These are phyloP conservation scores for Geum urbanum DNA, from an alignment of 306 rosid genomes.

Conservation along the genomic window DNA sequence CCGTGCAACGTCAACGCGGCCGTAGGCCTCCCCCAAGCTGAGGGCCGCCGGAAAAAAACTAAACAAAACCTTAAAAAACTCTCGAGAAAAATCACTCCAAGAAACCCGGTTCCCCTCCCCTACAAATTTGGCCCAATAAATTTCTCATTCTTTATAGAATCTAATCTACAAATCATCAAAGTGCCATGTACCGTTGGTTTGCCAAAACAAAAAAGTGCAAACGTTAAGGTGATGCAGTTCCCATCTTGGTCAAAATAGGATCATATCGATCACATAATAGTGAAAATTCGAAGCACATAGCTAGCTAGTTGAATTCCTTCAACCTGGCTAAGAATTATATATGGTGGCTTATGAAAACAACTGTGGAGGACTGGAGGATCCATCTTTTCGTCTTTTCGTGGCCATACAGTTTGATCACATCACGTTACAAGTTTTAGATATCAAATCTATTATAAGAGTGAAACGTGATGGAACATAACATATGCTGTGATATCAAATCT, in stretches of 20 bases:
- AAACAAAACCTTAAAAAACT: too few species aligned
- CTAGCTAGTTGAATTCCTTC: neutral
- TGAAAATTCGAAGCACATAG: neutral
- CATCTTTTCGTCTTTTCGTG: neutral
- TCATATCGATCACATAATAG: neutral
- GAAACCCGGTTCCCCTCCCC: too few species aligned
- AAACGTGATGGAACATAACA: slow-evolving; percentile 15
- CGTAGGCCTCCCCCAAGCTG: too few species aligned
- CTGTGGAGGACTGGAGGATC: neutral
- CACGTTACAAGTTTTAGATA: neutral
- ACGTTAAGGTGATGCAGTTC: neutral
- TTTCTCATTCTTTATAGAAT: too few species aligned
- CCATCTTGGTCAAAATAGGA: neutral
- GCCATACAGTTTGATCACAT: neutral
- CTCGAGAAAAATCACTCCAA: too few species aligned
- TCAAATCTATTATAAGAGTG: neutral
- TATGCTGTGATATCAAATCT: too few species aligned
- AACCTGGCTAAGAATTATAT: neutral
- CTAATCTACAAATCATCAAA: too few species aligned
- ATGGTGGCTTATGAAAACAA: neutral
- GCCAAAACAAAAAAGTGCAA: neutral
- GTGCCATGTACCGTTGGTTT: too few species aligned
- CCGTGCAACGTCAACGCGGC: too few species aligned
- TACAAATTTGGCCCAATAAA: too few species aligned
- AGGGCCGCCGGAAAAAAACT: too few species aligned